phyloP scores from a whole-genome alignment of 306 rosid species.

The Cucurbita moschata region DNA sequence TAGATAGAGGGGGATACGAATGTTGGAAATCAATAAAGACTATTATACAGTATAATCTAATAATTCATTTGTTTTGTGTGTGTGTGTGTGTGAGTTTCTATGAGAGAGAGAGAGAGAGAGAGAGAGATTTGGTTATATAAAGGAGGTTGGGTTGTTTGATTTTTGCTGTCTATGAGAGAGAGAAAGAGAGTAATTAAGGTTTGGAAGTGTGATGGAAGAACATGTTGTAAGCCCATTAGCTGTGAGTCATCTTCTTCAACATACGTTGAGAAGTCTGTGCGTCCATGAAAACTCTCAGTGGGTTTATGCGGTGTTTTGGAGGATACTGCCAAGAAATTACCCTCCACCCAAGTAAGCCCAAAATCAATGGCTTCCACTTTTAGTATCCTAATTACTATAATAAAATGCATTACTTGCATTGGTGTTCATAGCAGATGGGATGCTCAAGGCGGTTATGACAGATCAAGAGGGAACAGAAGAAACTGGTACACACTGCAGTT shows the following conservation, averaged over 20 bases:
- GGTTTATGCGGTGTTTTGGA: conserved; percentile 98
- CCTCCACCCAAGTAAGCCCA: conserved; percentile 86
- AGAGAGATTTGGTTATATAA: conserved; percentile 21
- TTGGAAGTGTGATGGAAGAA: conserved; percentile 48
- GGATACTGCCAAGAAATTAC: conserved; percentile 95
- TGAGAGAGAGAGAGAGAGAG: neutral
- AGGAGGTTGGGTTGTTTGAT: conserved; percentile 33
- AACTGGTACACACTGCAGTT: conserved; percentile 37
- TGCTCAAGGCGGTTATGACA: conserved; percentile 77
- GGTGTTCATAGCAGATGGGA: conserved; percentile 56
- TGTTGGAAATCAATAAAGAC: neutral
- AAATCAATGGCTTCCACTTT: neutral
- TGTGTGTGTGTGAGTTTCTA: no score
- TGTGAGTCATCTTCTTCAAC: conserved; percentile 93
- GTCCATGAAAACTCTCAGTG: conserved; percentile 79
- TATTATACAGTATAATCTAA: no score
- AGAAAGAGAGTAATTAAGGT: conserved; percentile 10
- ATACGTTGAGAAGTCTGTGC: conserved; percentile 87
- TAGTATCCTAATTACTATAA: neutral
- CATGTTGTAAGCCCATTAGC: conserved; percentile 55
- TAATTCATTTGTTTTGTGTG: no score
- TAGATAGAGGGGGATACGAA: neutral
- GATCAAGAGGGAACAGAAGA: conserved; percentile 98
- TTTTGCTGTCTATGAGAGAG: conserved; percentile 18
- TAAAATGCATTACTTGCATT: neutral